These are phyloP conservation scores for Syzygium grande DNA, from an alignment of 345 rosid genomes.

Conservation along the genomic window DNA sequence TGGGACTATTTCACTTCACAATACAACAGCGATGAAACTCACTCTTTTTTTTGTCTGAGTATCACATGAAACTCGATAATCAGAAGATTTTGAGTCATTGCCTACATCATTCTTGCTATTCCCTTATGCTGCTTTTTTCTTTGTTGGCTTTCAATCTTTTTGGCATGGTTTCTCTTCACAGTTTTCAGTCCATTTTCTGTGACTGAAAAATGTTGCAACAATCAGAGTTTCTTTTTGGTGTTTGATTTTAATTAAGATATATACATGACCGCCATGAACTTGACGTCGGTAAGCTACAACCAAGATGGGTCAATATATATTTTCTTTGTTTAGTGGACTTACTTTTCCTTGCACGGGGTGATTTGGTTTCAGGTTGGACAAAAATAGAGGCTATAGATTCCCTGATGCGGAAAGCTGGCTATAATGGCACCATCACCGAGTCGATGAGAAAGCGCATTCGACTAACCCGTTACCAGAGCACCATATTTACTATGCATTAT, in stretches of 20 bases:
- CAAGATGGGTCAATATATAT: neutral
- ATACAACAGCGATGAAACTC: neutral
- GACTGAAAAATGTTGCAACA: neutral
- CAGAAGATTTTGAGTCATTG: neutral
- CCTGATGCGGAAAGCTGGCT: conserved; percentile 88
- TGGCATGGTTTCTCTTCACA: neutral
- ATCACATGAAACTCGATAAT: neutral
- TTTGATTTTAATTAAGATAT: neutral
- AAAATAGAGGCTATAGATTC: conserved; percentile 80
- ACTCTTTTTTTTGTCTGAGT: neutral
- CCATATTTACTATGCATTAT: conserved; percentile 68
- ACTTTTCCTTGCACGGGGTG: neutral
- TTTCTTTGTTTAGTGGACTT: neutral
- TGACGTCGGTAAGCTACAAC: neutral
- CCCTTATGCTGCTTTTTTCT: neutral
- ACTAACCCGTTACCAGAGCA: conserved; percentile 94
- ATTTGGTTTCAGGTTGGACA: conserved; percentile 60
- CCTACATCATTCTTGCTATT: neutral
- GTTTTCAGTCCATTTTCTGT: neutral
- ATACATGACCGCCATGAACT: neutral
- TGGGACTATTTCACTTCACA: neutral
- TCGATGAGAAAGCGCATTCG: conserved; percentile 50
- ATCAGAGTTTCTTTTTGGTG: neutral
- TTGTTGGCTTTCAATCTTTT: neutral
- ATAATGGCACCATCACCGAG: conserved; percentile 52